Evolutionary conservation across 1,284 basidiomycete genomes (phyloP).

Genomic region (Athelia psychrophila): DNA sequence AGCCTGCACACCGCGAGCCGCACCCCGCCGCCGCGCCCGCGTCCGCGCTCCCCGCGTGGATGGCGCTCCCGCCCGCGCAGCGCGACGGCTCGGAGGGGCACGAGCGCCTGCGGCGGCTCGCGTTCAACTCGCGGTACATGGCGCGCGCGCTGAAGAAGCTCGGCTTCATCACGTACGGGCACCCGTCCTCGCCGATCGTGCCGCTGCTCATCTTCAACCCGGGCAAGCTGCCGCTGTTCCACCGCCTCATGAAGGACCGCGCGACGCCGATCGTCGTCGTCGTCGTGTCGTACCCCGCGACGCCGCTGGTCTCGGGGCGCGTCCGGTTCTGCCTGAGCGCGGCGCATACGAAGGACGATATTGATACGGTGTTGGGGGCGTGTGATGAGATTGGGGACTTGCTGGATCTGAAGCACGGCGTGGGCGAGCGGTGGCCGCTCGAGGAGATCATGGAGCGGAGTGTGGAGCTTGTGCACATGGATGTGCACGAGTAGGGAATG

Average conservation of each 20-base stretch:
- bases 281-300: constrained; percentile 91
- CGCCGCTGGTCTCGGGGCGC: constrained; percentile 85
- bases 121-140: constrained; percentile 95
- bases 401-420: constrained; percentile 82
- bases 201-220: constrained; percentile 93
- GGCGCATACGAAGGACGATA: constrained; percentile 95
- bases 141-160: constrained; percentile 85
- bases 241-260: constrained; percentile 86
- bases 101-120: constrained; percentile 81
- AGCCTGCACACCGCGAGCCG: constrained; percentile 32
- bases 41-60: constrained; percentile 64
- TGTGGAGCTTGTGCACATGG: constrained; percentile 66
- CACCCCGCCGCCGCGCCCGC: constrained; percentile 68
- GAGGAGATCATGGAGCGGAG: constrained; percentile 78
- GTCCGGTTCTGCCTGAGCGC: constrained; percentile 96
- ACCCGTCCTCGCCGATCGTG: constrained; percentile 90
- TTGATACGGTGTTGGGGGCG: constrained; percentile 84
- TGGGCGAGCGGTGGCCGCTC: constrained; percentile 76
- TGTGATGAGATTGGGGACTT: constrained; percentile 92
- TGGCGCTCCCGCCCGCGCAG: constrained; percentile 68
- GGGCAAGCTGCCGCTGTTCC: constrained; percentile 89
- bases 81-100: constrained; percentile 83
- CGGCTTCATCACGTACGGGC: constrained; percentile 96
- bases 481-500: too few species aligned
- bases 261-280: constrained; percentile 84